phyloP scores from a whole-genome alignment of 2,329 filamentous ascomycete species.

The Colletotrichum musicola region DNA sequence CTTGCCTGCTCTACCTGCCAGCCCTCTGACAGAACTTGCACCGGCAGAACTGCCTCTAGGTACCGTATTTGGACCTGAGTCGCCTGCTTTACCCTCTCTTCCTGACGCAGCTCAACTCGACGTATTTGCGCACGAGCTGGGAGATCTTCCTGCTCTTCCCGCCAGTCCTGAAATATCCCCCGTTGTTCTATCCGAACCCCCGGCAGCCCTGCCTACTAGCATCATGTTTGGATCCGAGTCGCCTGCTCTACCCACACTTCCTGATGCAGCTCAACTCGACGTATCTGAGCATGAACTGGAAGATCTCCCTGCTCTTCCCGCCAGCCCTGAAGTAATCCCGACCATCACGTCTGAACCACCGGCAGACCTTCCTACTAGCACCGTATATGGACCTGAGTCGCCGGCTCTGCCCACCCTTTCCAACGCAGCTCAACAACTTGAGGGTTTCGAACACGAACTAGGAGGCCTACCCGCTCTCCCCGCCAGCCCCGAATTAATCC shows the following conservation, averaged over 20 bases:
- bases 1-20: constrained; percentile 24
- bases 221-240: not conserved
- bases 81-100: not conserved
- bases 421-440: not conserved
- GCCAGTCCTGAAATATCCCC: not conserved
- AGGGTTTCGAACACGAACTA: constrained; percentile 1
- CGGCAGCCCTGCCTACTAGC: not conserved
- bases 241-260: not conserved
- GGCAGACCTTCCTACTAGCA: not conserved
- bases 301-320: constrained; percentile 18
- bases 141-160: constrained; percentile 14
- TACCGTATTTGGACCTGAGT: not conserved
- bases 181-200: not conserved
- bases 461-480: constrained; percentile 36
- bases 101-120: not conserved
- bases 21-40: not conserved
- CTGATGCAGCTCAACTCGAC: not conserved
- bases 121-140: no score
- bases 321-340: not conserved
- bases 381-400: not conserved
- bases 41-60: not conserved
- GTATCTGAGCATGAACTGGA: no score
- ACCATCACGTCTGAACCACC: not conserved
- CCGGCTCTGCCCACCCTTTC: constrained; percentile 1
- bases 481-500: constrained; percentile 33